phyloP scores from a whole-genome alignment of 2,329 filamentous ascomycete genomes.

The Aspergillus sp. region DNA sequence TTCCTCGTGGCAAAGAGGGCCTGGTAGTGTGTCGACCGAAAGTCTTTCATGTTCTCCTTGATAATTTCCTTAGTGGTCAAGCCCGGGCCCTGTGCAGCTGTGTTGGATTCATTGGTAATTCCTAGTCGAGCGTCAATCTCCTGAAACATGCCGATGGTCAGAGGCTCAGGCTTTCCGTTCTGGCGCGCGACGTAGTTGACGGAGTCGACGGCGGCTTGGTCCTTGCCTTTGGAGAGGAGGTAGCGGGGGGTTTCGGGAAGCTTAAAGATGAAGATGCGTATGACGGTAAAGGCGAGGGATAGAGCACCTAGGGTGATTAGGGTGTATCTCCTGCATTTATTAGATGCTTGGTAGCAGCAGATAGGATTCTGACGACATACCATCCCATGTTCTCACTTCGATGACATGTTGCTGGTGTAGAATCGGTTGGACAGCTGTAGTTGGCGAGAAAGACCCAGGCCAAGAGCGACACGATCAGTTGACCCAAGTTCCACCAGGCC shows the following conservation, averaged over 20 bases:
- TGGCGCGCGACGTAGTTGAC: constrained; percentile 44
- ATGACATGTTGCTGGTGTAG: constrained; percentile 25
- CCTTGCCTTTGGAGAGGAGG: constrained; percentile 34
- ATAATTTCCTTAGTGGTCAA: constrained; percentile 29
- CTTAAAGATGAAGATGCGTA: constrained; percentile 32
- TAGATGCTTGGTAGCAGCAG: not conserved
- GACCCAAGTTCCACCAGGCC: constrained; percentile 53
- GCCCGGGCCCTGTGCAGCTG: not conserved
- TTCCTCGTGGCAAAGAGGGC: constrained; percentile 30
- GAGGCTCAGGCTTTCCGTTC: constrained; percentile 28
- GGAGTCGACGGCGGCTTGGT: constrained; percentile 51
- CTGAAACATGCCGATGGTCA: constrained; percentile 34
- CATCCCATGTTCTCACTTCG: constrained; percentile 32
- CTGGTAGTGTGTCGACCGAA: constrained; percentile 28
- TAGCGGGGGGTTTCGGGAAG: constrained; percentile 34
- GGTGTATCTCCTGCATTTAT: constrained; percentile 24
- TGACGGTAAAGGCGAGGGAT: constrained; percentile 27
- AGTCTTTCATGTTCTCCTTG: constrained; percentile 33
- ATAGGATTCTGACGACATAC: constrained; percentile 13
- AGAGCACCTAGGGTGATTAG: constrained; percentile 30
- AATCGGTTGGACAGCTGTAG: constrained; percentile 29
- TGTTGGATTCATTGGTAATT: not conserved
- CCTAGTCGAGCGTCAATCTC: constrained; percentile 30
- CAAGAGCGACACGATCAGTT: constrained; percentile 37
- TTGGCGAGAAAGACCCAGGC: constrained; percentile 35